Base-by-base conservation (phyloP, 2,329 filamentous ascomycete species). In the Monilinia polystroma region DNA sequence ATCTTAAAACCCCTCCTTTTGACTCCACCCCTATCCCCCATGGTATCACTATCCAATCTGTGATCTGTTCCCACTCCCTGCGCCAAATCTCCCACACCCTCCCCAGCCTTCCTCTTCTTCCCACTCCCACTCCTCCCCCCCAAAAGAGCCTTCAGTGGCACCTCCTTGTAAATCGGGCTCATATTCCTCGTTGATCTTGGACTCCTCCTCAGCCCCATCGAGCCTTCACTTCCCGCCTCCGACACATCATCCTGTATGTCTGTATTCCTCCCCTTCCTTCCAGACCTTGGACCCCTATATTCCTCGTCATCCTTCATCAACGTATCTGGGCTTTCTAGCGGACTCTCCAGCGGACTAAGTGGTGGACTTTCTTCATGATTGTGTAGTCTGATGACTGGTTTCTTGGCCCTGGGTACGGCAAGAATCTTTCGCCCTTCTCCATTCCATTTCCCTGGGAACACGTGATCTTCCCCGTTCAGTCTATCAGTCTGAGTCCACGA, bases 181-280 rank as follows among this genome's bases (percentile, higher is more conserved):
- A n/a, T 57, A 51, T 64, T 64, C 63, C 63, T 64, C 14, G 63
- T 58, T 7, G 4, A 3, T 4, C 63, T 64, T n/a, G 14, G 23
- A 49, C 63, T 64, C 29, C 53, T 64, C 16, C 63, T 64, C 53
- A 23, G 11, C 7, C 35, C 49, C 4, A 18, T 8, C 12, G 12
- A 18, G 3, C 35, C 51, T 38, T 55, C 38, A 29, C 38, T 63
- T 16, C 26, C 23, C 18, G 16, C 16, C 12, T 54, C 49, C 7
- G 38, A 53, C 10, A 11, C 12, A 2, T 43, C 49, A 43, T 16
- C 23, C 7, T 4, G 12, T 23, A 14, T n/a, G 12, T 4, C 43
- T 2, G 3, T 32, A 14, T 26, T 38, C 14, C 12, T 26, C n/a
- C 29, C 45, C 8, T 51, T 62, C 6, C 6, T 62, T 8, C 4